Conservation (phyloP, 2,329 filamentous ascomycete species). For the Xylariaceae sp. region DNA sequence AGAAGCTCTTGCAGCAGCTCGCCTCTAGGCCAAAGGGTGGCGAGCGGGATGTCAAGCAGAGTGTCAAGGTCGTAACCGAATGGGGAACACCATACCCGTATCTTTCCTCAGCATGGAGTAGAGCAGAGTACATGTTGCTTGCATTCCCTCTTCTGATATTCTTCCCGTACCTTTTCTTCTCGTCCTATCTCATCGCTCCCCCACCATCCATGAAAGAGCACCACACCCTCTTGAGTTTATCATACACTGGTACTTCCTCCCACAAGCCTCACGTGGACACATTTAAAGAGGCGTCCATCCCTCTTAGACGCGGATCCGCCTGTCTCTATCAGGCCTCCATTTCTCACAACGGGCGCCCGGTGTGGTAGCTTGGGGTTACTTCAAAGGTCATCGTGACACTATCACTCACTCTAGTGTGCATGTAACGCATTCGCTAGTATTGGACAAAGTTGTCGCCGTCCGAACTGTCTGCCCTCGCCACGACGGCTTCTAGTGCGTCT, state of each 20-base stretch:
- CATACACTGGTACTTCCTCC: slow-evolving; percentile 6
- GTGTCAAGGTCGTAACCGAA: slow-evolving; percentile 2
- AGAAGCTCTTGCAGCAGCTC: not conserved
- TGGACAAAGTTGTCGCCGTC: no score
- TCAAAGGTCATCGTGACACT: slow-evolving; percentile 3
- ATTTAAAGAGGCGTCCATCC: slow-evolving; percentile 12
- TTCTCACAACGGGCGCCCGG: not conserved
- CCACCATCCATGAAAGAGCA: slow-evolving; percentile 4
- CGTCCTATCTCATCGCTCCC: slow-evolving; percentile 2
- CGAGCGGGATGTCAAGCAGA: slow-evolving; percentile 1
- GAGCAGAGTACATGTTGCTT: slow-evolving; percentile 1
- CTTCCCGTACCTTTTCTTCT: slow-evolving; percentile 8
- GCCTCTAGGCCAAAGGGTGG: not conserved
- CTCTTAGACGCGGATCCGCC: slow-evolving; percentile 4
- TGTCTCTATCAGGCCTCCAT: not conserved
- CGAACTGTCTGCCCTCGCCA: no score
- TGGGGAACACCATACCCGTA: not conserved
- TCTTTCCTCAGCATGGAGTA: no score
- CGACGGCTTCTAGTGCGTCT: no score
- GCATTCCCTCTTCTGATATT: slow-evolving; percentile 12
- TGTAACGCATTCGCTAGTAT: no score
- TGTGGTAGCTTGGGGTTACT: slow-evolving; percentile 3
- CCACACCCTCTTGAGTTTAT: slow-evolving; percentile 11
- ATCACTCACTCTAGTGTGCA: not conserved
- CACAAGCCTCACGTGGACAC: slow-evolving; percentile 25